Evolutionary conservation across 768 basidiomycete genomes (phyloP), one percentile per base, ranked within the genome.

Genomic region (Suillus occidentalis): DNA sequence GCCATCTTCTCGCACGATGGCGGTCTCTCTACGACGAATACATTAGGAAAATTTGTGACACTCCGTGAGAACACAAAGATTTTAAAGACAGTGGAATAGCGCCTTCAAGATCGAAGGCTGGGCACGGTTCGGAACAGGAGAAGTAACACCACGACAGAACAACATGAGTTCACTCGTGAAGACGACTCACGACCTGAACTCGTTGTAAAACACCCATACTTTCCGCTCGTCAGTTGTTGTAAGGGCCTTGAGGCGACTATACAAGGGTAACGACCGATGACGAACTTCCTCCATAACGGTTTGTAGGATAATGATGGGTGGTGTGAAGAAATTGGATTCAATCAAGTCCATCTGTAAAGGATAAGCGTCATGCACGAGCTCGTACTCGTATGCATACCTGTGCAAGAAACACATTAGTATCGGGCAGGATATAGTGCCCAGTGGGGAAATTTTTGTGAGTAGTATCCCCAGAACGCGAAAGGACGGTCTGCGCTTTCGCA

Each of bases 241-340:
- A 56, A 99, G 82, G 1, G 90, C 86, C 70, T 93, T 96, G 67
- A 99, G 83, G 39, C 96, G 90, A 74, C 95, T 98, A 78, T 94
- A 95, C 18, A 99, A 79, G 4, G 97, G 97, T 31, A 99, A 79
- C 1, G 92, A 95, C 22, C 97, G 85, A 74, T 99, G 97, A 64
- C 97, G 85, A 65, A 98, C 95, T 86, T 99, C 97, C 68, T 97
- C 93, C 61, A 99, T 81, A 2, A 98, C 96, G 0, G 97, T 99
- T 77, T 99, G 97, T 2, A 97, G 85, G 28, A 99, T 80, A 63
- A 99, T 89, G 62, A 98, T 87, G 0, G 96, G 94, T 0, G 90
- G 81, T 0, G 78, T 83, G 70, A 96, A 92, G 1, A 87, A 79
- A 2, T 84, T 78, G 0, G 91, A 92, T 75, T 95, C 92, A 45